A percentile compares a stretch with the other conserved stretches of the same genome.
Evolutionary conservation across 2,329 filamentous ascomycete genomes (phyloP).

Genomic region (Emmonsia crescens): DNA sequence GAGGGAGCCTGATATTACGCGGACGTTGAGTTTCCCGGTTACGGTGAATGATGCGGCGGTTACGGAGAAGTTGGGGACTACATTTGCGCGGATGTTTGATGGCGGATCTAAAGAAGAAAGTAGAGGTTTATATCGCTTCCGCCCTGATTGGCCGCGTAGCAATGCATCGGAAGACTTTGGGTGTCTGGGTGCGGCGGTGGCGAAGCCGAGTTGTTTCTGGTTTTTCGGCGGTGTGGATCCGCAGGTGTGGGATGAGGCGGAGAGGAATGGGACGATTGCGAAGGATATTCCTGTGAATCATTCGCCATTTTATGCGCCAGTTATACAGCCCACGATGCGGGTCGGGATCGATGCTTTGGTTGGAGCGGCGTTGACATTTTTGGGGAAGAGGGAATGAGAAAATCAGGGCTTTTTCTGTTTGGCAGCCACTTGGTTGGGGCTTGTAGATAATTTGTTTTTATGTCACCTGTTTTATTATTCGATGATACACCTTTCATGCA

Average conservation of each 20-base stretch:
- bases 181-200: conserved; percentile 41
- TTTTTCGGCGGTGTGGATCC: conserved; percentile 45
- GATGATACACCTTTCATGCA: background rate
- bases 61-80: conserved; percentile 34
- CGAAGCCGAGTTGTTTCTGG: conserved; percentile 45
- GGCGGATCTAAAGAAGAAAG: conserved; percentile 9
- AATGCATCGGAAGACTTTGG: conserved; percentile 48
- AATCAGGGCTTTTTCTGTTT: background rate
- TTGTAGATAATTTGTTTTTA: background rate
- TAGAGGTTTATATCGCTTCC: conserved; percentile 1
- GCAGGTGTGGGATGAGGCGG: conserved; percentile 40
- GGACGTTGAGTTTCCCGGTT: conserved; percentile 42
- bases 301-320: conserved; percentile 48
- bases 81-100: conserved; percentile 40
- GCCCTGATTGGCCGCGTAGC: conserved; percentile 21
- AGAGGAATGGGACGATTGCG: conserved; percentile 31
- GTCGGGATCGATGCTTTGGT: conserved; percentile 43
- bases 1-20: conserved; percentile 36
- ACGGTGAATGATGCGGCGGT: conserved; percentile 40
- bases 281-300: conserved; percentile 50
- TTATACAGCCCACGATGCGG: conserved; percentile 47
- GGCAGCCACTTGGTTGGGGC: background rate
- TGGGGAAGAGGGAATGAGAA: conserved; percentile 10
- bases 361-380: conserved; percentile 39
- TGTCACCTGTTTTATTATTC: background rate